Conservation (phyloP, 75 land plant genomes). For the Cryptomeria japonica region DNA sequence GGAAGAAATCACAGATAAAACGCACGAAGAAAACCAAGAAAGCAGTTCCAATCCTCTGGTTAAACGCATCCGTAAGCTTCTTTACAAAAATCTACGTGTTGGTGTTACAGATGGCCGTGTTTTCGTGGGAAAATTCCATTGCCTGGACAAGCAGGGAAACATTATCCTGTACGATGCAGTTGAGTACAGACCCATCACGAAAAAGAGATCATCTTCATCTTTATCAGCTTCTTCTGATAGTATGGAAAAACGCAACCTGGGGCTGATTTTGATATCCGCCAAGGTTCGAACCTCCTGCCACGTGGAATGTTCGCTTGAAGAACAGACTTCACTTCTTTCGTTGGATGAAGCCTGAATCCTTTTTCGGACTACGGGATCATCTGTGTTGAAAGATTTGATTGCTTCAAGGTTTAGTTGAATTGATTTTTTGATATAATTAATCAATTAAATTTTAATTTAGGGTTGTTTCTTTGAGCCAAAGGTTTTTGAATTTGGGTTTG, state of each 20-base stretch:
- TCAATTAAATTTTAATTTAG: neutral
- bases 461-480: neutral
- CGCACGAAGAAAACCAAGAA: neutral
- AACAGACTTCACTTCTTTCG: slow-evolving; percentile 60
- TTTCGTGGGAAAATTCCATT: slow-evolving; percentile 76
- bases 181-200: slow-evolving; percentile 58
- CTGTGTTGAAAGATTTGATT: neutral
- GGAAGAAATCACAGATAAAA: neutral
- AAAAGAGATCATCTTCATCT: slow-evolving; percentile 35
- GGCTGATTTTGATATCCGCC: slow-evolving; percentile 84
- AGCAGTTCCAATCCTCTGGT: slow-evolving; percentile 11
- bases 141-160: slow-evolving; percentile 97
- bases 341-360: slow-evolving; percentile 11
- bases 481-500: neutral
- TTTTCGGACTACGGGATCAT: neutral
- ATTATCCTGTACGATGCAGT: slow-evolving; percentile 86
- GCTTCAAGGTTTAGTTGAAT: neutral
- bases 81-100: slow-evolving; percentile 62
- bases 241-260: slow-evolving; percentile 76
- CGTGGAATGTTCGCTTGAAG: slow-evolving; percentile 73
- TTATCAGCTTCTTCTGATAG: slow-evolving; percentile 13
- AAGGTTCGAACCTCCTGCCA: slow-evolving; percentile 79
- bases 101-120: slow-evolving; percentile 83
- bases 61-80: slow-evolving; percentile 44
- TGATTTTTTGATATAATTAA: neutral